Conservation (phyloP, 257 asterid genomes). For the Solanum etuberosum region DNA sequence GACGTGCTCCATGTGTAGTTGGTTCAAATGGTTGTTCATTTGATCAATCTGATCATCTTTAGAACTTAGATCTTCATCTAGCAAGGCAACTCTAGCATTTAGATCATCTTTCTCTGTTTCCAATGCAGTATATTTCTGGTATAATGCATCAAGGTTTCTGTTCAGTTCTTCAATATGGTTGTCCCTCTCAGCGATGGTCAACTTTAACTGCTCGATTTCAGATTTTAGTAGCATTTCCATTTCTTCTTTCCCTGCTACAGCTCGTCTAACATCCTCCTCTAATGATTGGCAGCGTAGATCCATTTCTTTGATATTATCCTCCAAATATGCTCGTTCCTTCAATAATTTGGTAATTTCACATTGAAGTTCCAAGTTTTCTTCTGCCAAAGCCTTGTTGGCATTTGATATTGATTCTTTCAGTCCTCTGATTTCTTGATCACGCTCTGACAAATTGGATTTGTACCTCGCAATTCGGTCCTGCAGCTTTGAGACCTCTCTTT, state of each 20-base stretch:
- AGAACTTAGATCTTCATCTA: constrained; percentile 21
- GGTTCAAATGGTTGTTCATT: constrained; percentile 44
- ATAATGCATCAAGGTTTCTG: constrained; percentile 17
- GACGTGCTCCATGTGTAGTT: constrained; percentile 49
- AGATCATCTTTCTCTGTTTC: constrained; percentile 26
- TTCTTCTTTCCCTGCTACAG: constrained; percentile 41
- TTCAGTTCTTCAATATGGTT: constrained; percentile 26
- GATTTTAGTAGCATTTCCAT: constrained; percentile 28
- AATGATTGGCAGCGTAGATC: constrained; percentile 62
- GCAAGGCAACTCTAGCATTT: constrained; percentile 14
- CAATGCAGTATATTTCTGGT: constrained; percentile 16
- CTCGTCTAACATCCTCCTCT: constrained; percentile 63
- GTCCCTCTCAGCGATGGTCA: constrained; percentile 33
- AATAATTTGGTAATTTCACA: constrained; percentile 38
- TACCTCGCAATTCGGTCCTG: constrained; percentile 65
- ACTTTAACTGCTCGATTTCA: constrained; percentile 38
- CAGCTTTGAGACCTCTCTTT: constrained; percentile 52
- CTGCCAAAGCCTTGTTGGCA: constrained; percentile 73
- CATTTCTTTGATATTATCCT: constrained; percentile 51
- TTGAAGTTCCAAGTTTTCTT: constrained; percentile 62
- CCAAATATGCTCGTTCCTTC: constrained; percentile 55
- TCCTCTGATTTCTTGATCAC: constrained; percentile 76
- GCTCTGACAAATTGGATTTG: constrained; percentile 57
- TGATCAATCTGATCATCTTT: constrained; percentile 35
- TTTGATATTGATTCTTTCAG: constrained; percentile 58